A percentile compares a stretch with the other conserved stretches of the same genome.
Conservation (phyloP, 164 flowering plant genomes). For the Litsea cubeba region DNA sequence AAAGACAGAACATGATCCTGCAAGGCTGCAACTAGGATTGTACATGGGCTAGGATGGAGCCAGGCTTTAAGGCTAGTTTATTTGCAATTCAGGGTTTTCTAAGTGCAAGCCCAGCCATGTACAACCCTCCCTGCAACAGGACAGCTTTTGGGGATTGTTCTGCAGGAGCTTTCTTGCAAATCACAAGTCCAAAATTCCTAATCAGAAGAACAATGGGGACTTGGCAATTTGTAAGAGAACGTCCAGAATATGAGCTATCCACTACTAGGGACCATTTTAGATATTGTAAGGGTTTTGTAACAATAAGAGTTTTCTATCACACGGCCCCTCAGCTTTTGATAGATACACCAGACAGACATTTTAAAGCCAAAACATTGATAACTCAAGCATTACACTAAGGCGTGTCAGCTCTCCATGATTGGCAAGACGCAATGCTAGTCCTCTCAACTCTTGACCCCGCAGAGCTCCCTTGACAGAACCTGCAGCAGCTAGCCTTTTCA, state of each 20-base stretch:
- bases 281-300: neutral
- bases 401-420: conserved; percentile 97
- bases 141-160: too few relatives aligned
- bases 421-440: conserved; percentile 86
- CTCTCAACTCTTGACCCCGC: conserved; percentile 75
- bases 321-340: neutral
- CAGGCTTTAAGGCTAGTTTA: too few relatives aligned
- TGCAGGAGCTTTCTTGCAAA: too few relatives aligned
- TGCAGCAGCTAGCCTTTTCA: conserved; percentile 88
- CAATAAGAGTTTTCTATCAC: neutral
- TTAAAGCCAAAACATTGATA: neutral
- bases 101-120: too few relatives aligned
- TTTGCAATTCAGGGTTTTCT: too few relatives aligned
- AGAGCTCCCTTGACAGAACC: conserved; percentile 94
- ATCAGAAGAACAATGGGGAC: too few relatives aligned
- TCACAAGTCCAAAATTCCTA: too few relatives aligned
- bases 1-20: neutral
- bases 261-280: neutral
- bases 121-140: too few relatives aligned
- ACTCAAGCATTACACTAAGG: conserved; percentile 49
- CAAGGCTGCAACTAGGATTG: too few relatives aligned
- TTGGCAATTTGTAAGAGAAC: too few relatives aligned
- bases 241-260: too few relatives aligned
- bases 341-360: neutral
- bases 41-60: too few relatives aligned